phyloP scores from a whole-genome alignment of 768 basidiomycete species.

The Cubamyces lactineus region DNA sequence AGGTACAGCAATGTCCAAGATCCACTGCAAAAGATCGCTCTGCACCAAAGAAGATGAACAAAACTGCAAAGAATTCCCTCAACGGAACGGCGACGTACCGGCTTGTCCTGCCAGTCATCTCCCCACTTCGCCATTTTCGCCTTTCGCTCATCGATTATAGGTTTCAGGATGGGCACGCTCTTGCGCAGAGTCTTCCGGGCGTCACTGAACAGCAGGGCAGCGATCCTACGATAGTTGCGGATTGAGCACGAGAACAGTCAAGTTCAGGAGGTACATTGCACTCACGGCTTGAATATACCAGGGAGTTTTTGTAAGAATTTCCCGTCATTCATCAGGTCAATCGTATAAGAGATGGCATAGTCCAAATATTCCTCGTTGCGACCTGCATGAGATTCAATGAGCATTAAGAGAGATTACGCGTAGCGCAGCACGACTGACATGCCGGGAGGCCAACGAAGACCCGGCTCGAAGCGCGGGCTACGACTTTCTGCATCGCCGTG shows the following conservation, averaged over 20 bases:
- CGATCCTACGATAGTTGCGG: not conserved
- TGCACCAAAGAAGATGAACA: no score
- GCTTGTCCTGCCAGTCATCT: slow-evolving; percentile 22
- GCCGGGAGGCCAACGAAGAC: slow-evolving; percentile 39
- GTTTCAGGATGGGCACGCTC: slow-evolving; percentile 7
- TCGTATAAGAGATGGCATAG: slow-evolving; percentile 37
- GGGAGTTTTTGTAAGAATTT: slow-evolving; percentile 37
- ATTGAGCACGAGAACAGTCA: no score
- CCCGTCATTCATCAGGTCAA: slow-evolving; percentile 31
- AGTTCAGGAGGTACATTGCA: no score
- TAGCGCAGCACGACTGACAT: slow-evolving; percentile 30
- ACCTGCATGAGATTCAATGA: slow-evolving; percentile 33
- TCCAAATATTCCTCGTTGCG: slow-evolving; percentile 42
- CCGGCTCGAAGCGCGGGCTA: slow-evolving; percentile 36
- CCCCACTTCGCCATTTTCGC: slow-evolving; percentile 16
- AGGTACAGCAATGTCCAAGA: slow-evolving; percentile 41
- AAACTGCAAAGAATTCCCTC: no score
- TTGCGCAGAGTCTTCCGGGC: not conserved
- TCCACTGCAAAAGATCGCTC: slow-evolving; percentile 51
- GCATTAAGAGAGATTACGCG: no score
- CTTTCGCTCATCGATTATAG: slow-evolving; percentile 21
- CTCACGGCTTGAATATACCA: slow-evolving; percentile 36
- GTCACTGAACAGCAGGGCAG: not conserved
- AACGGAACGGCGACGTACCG: slow-evolving; percentile 18
- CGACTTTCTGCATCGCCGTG: slow-evolving; percentile 28